These are phyloP conservation scores for Eutrema heterophyllum DNA, from an alignment of 345 rosid species.

Conservation along the genomic window DNA sequence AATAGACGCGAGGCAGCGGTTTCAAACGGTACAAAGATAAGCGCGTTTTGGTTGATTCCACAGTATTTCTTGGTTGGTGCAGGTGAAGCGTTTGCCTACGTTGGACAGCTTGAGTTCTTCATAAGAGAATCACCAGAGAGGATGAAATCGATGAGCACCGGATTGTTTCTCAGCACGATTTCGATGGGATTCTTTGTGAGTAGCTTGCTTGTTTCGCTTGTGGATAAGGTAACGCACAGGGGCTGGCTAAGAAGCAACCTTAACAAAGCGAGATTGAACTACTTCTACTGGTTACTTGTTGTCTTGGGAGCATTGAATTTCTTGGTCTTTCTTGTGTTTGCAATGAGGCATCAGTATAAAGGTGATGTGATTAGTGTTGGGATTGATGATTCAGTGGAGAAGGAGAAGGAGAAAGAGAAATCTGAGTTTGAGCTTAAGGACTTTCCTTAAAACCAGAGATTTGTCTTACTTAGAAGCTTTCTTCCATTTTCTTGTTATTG, in stretches of 20 bases:
- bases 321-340: slow-evolving; percentile 45
- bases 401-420: slow-evolving; percentile 17
- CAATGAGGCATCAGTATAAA: slow-evolving; percentile 69
- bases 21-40: slow-evolving; percentile 26
- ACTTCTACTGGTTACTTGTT: slow-evolving; percentile 80
- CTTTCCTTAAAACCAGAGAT: slow-evolving; percentile 16
- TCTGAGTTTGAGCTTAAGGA: slow-evolving; percentile 34
- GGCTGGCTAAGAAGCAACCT: slow-evolving; percentile 70
- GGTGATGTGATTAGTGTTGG: slow-evolving; percentile 34
- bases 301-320: slow-evolving; percentile 65
- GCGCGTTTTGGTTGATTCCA: slow-evolving; percentile 78
- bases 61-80: slow-evolving; percentile 84
- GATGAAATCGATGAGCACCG: slow-evolving; percentile 97
- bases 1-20: slow-evolving; percentile 42
- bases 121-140: slow-evolving; percentile 83
- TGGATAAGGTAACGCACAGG: slow-evolving; percentile 50
- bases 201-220: slow-evolving; percentile 67
- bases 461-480: neutral
- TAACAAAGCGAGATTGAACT: slow-evolving; percentile 49
- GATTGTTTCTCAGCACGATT: slow-evolving; percentile 69
- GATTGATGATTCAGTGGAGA: slow-evolving; percentile 21
- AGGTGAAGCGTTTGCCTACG: slow-evolving; percentile 92
- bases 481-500: slow-evolving; percentile 13
- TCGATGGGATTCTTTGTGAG: slow-evolving; percentile 92
- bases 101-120: slow-evolving; percentile 92